Evolutionary conservation across 2,329 filamentous ascomycete genomes (phyloP).

Genomic region (Juglanconis sp.): DNA sequence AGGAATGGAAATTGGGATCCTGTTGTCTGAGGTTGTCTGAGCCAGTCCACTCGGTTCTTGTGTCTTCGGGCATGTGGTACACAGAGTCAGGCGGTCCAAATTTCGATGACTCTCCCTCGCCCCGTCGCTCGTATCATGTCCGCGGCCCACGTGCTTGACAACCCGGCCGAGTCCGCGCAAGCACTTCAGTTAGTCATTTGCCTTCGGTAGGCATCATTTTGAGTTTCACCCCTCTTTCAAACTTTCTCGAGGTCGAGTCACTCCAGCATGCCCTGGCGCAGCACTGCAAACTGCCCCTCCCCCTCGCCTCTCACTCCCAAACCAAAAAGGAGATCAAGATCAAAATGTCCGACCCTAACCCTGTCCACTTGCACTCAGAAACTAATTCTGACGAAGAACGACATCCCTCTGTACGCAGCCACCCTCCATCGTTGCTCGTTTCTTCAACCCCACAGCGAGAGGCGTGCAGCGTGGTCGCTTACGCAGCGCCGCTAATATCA

Average conservation of each 20-base stretch:
- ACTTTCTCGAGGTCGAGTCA: neutral
- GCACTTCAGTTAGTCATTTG: neutral
- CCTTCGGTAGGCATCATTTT: neutral
- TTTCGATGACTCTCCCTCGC: neutral
- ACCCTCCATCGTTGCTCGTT: too few relatives aligned
- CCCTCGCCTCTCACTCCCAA: too few relatives aligned
- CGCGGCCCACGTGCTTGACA: neutral
- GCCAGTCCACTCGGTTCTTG: neutral
- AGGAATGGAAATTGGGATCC: constrained; percentile 38
- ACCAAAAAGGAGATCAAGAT: too few relatives aligned
- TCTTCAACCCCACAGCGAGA: too few relatives aligned
- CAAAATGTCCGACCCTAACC: too few relatives aligned
- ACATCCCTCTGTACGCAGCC: too few relatives aligned
- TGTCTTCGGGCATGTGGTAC: neutral
- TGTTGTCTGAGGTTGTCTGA: constrained; percentile 22
- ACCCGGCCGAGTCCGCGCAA: neutral
- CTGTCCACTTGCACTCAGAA: too few relatives aligned
- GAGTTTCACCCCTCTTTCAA: neutral
- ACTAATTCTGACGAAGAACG: too few relatives aligned
- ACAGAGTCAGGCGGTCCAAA: neutral
- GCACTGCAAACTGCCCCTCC: too few relatives aligned
- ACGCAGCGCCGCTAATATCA: constrained; percentile 1
- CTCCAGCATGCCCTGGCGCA: too few relatives aligned
- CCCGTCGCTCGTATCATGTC: neutral
- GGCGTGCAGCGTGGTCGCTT: neutral